Evolutionary conservation across 202 grass and related monocot genomes (phyloP).

Genomic region (Brachypodium distachyon): DNA sequence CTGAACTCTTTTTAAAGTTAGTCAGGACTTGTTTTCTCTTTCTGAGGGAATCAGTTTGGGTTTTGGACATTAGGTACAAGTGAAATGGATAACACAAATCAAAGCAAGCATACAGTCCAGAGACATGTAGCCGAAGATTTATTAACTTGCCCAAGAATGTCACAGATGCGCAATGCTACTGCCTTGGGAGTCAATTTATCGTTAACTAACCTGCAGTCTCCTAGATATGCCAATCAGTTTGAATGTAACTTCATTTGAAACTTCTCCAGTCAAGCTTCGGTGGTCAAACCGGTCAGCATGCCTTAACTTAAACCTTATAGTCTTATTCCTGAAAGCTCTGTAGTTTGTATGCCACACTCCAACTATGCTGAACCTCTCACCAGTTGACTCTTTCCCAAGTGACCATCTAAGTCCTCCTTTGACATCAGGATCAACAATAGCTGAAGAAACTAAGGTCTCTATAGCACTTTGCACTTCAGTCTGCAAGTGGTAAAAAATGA

Average conservation of each 20-base stretch:
- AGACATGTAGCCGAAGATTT: neutral
- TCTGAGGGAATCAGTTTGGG: neutral
- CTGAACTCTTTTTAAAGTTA: neutral
- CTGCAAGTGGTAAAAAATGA: constrained; percentile 29
- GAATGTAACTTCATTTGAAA: constrained; percentile 48
- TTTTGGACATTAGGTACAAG: neutral
- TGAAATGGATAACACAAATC: neutral
- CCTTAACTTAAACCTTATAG: constrained; percentile 45
- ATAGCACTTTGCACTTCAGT: constrained; percentile 45
- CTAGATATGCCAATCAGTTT: constrained; percentile 34
- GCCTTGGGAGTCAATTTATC: neutral
- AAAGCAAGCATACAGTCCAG: neutral
- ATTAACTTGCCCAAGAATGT: neutral
- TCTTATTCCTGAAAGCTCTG: constrained; percentile 40
- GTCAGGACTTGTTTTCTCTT: neutral
- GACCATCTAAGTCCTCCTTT: constrained; percentile 71
- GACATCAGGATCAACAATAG: constrained; percentile 46
- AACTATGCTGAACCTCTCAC: constrained; percentile 38
- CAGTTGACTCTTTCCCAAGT: constrained; percentile 43
- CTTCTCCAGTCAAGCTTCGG: constrained; percentile 37
- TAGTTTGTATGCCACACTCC: constrained; percentile 36
- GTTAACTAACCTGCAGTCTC: constrained; percentile 43
- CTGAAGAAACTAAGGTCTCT: constrained; percentile 42
- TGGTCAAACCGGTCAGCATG: constrained; percentile 42
- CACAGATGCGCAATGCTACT: neutral